phyloP scores from a whole-genome alignment of 2,329 filamentous ascomycete genomes.

The Sclerotinia spermophila region DNA sequence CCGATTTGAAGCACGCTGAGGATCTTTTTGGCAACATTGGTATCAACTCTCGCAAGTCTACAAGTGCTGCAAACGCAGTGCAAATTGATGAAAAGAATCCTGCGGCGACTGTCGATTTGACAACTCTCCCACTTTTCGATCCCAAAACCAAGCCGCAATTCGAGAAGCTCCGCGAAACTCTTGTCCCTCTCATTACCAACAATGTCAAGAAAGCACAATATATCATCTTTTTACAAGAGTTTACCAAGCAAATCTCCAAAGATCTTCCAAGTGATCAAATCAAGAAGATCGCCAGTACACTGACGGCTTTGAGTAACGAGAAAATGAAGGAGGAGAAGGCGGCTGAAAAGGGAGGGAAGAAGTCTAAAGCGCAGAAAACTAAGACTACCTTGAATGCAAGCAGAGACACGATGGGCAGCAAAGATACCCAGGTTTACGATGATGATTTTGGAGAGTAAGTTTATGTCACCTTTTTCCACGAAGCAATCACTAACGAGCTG shows the following conservation, averaged over 20 bases:
- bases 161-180: constrained; percentile 68
- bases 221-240: constrained; percentile 83
- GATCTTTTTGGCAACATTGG: constrained; percentile 81
- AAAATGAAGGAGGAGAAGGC: constrained; percentile 99
- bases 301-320: constrained; percentile 93
- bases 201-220: constrained; percentile 90
- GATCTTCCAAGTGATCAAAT: constrained; percentile 89
- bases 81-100: constrained; percentile 71
- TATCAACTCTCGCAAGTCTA: constrained; percentile 64
- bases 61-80: constrained; percentile 61
- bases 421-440: constrained; percentile 76
- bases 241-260: constrained; percentile 80
- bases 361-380: constrained; percentile 92
- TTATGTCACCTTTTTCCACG: neutral
- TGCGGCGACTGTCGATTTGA: constrained; percentile 75
- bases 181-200: constrained; percentile 71
- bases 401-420: constrained; percentile 51
- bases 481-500: constrained; percentile 25
- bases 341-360: constrained; percentile 91
- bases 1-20: constrained; percentile 84
- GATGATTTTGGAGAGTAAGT: constrained; percentile 85
- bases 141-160: constrained; percentile 86
- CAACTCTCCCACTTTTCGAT: constrained; percentile 78
- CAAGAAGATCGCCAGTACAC: constrained; percentile 85
- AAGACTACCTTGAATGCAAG: constrained; percentile 76